Evolutionary conservation across 2,329 filamentous ascomycete genomes (phyloP).

Genomic region (Dothideomycetes sp.): DNA sequence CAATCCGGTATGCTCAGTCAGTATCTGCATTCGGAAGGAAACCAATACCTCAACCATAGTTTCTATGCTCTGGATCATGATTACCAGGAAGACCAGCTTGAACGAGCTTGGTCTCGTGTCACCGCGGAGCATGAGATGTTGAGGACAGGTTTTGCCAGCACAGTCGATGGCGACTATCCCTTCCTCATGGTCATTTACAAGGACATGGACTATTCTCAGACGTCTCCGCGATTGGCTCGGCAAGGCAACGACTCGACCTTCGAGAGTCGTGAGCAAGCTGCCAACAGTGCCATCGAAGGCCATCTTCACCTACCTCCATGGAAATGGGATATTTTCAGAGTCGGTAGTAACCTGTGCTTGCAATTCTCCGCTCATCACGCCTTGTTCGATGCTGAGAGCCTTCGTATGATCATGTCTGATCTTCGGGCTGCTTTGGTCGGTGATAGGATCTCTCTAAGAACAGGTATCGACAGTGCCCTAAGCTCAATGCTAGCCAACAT

Average conservation of each 20-base stretch:
- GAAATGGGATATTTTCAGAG: slow-evolving; percentile 45
- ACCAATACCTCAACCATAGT: slow-evolving; percentile 68
- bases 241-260: too few species aligned
- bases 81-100: slow-evolving; percentile 36
- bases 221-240: too few species aligned
- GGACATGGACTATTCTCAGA: slow-evolving; percentile 16
- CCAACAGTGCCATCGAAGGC: slow-evolving; percentile 27
- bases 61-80: slow-evolving; percentile 41
- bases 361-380: slow-evolving; percentile 63
- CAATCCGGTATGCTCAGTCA: slow-evolving; percentile 74
- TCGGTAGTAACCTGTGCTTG: slow-evolving; percentile 22
- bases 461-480: slow-evolving; percentile 36
- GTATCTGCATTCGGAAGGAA: slow-evolving; percentile 57
- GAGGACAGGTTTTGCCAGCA: slow-evolving; percentile 60
- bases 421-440: slow-evolving; percentile 38
- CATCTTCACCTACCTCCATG: slow-evolving; percentile 52
- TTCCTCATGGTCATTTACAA: slow-evolving; percentile 68
- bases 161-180: slow-evolving; percentile 50
- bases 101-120: slow-evolving; percentile 51
- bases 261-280: not conserved
- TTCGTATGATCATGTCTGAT: slow-evolving; percentile 55
- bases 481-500: slow-evolving; percentile 36
- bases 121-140: slow-evolving; percentile 58
- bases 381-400: slow-evolving; percentile 72
- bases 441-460: slow-evolving; percentile 17